Evolutionary conservation across 192 early-diverging fungal species (phyloP).

Genomic region (Podochytrium sp.): DNA sequence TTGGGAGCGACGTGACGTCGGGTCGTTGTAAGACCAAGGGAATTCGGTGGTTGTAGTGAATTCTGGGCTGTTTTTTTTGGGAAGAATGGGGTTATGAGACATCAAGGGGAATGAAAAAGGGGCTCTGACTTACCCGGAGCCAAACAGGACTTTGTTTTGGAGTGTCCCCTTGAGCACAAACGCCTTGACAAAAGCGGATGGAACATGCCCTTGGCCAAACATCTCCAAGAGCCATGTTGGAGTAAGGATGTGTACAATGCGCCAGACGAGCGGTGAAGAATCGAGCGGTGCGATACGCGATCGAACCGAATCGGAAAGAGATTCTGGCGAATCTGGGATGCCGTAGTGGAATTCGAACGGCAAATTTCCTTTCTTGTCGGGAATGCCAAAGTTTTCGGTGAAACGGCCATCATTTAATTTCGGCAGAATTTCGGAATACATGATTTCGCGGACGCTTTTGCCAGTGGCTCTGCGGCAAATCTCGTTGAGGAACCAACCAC

Average conservation of each 20-base stretch:
- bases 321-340: slow-evolving; percentile 34
- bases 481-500: slow-evolving; percentile 78
- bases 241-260: slow-evolving; percentile 48
- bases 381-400: background rate
- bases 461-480: slow-evolving; percentile 64
- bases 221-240: slow-evolving; percentile 44
- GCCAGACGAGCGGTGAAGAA: slow-evolving; percentile 47
- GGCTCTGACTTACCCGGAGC: slow-evolving; percentile 33
- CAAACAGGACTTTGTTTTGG: slow-evolving; percentile 35
- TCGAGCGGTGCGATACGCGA: slow-evolving; percentile 53
- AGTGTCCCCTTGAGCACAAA: slow-evolving; percentile 10
- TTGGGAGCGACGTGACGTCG: slow-evolving; percentile 42
- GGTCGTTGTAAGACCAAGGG: slow-evolving; percentile 46
- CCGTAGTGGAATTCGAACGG: slow-evolving; percentile 61
- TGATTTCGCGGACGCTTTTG: slow-evolving; percentile 60
- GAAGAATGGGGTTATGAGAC: background rate
- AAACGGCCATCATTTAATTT: background rate
- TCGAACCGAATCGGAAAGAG: background rate
- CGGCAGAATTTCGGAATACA: slow-evolving; percentile 61
- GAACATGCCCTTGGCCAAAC: slow-evolving; percentile 23
- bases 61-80: slow-evolving; percentile 8
- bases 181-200: background rate
- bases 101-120: slow-evolving; percentile 34
- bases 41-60: slow-evolving; percentile 29
- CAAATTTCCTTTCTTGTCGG: background rate